These are phyloP conservation scores for Rhodotorula sp. DNA, from an alignment of 1,284 basidiomycete genomes.

Conservation along the genomic window DNA sequence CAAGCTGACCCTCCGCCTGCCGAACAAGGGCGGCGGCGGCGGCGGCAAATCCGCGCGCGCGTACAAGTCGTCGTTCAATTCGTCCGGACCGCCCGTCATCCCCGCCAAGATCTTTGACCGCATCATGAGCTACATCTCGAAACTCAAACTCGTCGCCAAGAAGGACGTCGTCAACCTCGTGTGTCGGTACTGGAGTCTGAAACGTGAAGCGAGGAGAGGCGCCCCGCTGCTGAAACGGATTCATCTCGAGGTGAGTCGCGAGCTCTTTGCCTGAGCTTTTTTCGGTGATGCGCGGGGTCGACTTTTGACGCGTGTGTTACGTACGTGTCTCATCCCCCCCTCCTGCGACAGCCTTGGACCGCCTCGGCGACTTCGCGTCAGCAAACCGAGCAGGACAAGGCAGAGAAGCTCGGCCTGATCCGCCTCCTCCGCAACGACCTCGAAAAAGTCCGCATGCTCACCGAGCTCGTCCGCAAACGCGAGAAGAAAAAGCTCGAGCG, in stretches of 20 bases:
- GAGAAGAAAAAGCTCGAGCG: slow-evolving; percentile 81
- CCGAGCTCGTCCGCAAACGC: slow-evolving; percentile 72
- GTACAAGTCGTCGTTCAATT: slow-evolving; percentile 11
- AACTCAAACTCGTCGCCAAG: slow-evolving; percentile 73
- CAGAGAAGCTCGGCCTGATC: slow-evolving; percentile 75
- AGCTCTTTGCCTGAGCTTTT: neutral
- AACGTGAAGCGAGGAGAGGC: slow-evolving; percentile 86
- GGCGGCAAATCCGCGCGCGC: slow-evolving; percentile 9
- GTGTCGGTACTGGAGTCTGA: slow-evolving; percentile 95
- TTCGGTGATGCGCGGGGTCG: neutral
- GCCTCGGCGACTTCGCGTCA: slow-evolving; percentile 66
- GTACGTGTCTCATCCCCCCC: too few species aligned
- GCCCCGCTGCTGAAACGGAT: slow-evolving; percentile 90
- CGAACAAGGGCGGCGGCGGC: neutral
- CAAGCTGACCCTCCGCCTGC: slow-evolving; percentile 15
- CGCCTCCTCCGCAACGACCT: slow-evolving; percentile 71
- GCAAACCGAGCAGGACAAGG: slow-evolving; percentile 79
- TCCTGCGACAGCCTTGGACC: slow-evolving; percentile 73
- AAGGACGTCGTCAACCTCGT: slow-evolving; percentile 72
- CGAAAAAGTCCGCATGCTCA: slow-evolving; percentile 67
- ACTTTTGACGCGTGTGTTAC: too few species aligned
- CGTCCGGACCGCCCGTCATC: slow-evolving; percentile 54
- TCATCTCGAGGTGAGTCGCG: slow-evolving; percentile 69
- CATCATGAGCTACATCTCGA: slow-evolving; percentile 72
- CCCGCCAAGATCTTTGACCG: slow-evolving; percentile 60